Conservation (phyloP, 148 eudicot species). For the Linanthus parryae region DNA sequence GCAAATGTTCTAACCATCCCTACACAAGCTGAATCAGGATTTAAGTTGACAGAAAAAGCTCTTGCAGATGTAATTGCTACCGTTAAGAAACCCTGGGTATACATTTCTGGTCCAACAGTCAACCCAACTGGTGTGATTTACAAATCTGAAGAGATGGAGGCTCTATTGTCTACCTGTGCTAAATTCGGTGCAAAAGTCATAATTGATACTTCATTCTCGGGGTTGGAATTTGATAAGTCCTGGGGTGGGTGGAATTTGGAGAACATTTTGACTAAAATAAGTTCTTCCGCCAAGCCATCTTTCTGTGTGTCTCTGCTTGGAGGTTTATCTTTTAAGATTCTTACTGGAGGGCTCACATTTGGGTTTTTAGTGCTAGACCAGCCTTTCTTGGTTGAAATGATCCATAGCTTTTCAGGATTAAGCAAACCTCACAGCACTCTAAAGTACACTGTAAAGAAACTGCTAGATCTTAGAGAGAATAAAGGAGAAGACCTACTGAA, state of each 20-base stretch:
- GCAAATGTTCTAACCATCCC: constrained; percentile 54
- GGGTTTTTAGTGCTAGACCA: constrained; percentile 67
- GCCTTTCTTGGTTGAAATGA: constrained; percentile 49
- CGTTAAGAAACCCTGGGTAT: constrained; percentile 79
- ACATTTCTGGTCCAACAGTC: constrained; percentile 86
- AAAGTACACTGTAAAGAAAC: constrained; percentile 72
- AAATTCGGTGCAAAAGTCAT: constrained; percentile 81
- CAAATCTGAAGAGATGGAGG: constrained; percentile 66
- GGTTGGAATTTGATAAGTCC: constrained; percentile 54
- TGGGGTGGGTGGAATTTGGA: constrained; percentile 70
- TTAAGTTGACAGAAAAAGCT: constrained; percentile 58
- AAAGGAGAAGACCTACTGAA: constrained; percentile 35
- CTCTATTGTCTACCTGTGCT: constrained; percentile 60
- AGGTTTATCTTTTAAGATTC: constrained; percentile 67
- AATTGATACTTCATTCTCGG: constrained; percentile 85
- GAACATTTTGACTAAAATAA: constrained; percentile 42
- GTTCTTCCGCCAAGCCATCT: constrained; percentile 30
- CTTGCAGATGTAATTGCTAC: constrained; percentile 39
- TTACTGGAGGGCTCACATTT: constrained; percentile 82
- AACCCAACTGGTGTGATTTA: constrained; percentile 86
- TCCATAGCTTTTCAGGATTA: constrained; percentile 62
- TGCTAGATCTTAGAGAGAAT: constrained; percentile 64
- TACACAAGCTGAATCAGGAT: constrained; percentile 52
- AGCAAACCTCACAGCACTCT: constrained; percentile 82
- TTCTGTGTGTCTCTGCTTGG: constrained; percentile 83